Percentiles rank a stretch among this genome's conserved stretches.
Evolutionary conservation across 257 asterid species (phyloP).

Genomic region (Ilex asprella): DNA sequence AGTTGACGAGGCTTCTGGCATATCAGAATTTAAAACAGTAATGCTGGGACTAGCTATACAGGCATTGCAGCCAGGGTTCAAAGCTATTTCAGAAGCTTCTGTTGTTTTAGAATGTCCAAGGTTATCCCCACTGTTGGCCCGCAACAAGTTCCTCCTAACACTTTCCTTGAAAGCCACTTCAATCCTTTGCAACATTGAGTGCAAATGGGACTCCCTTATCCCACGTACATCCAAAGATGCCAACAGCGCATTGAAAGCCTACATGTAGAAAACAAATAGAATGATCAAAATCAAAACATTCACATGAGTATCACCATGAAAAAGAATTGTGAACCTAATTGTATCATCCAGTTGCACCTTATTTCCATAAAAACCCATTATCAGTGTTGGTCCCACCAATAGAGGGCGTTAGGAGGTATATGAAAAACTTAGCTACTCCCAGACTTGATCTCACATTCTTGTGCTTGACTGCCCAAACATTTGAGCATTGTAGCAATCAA

Average conservation of each 20-base stretch:
- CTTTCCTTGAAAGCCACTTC: slow-evolving; percentile 56
- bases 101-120: slow-evolving; percentile 17
- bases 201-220: slow-evolving; percentile 73
- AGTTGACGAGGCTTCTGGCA: slow-evolving; percentile 27
- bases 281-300: not conserved
- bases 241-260: slow-evolving; percentile 75
- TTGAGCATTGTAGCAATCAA: too few relatives aligned
- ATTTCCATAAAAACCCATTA: not conserved
- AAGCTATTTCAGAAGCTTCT: slow-evolving; percentile 24
- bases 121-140: slow-evolving; percentile 11
- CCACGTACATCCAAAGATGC: slow-evolving; percentile 82
- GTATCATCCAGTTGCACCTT: not conserved
- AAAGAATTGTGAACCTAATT: too few relatives aligned
- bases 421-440: too few relatives aligned
- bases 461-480: too few relatives aligned
- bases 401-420: too few relatives aligned
- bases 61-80: slow-evolving; percentile 14
- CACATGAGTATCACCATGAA: not conserved
- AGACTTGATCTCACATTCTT: too few relatives aligned
- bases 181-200: slow-evolving; percentile 61
- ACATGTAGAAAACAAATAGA: slow-evolving; percentile 10
- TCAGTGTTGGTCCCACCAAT: too few relatives aligned
- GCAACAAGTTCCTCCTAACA: slow-evolving; percentile 25
- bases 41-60: slow-evolving; percentile 21
- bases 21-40: slow-evolving; percentile 7